Conservation (phyloP, 305 asterid species). For the Coffea humblotiana region DNA sequence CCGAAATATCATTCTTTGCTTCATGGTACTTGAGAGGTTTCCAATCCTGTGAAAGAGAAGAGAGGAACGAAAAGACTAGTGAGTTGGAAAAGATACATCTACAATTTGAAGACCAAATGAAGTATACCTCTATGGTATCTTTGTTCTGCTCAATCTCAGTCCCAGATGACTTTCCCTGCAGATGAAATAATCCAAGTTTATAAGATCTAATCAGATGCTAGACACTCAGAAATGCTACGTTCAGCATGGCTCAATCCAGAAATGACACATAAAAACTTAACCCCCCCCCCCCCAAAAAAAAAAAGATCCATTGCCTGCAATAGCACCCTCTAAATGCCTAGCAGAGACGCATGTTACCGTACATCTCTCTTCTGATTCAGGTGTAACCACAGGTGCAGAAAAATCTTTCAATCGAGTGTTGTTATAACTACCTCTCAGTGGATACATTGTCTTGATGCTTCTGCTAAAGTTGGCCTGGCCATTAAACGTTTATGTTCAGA, state of each 20-base stretch:
- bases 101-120: background rate
- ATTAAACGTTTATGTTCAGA: background rate
- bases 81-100: slow-evolving; percentile 2
- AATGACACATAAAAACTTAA: background rate
- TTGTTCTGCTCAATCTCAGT: slow-evolving; percentile 26
- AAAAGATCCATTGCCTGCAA: background rate
- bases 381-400: slow-evolving; percentile 43
- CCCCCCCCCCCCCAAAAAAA: too few relatives aligned
- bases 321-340: background rate
- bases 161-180: slow-evolving; percentile 51
- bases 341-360: background rate
- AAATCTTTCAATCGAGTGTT: background rate
- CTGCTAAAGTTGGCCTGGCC: background rate
- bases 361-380: slow-evolving; percentile 38
- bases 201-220: background rate
- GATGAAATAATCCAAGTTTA: slow-evolving; percentile 11
- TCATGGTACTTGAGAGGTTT: slow-evolving; percentile 67
- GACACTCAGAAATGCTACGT: slow-evolving; percentile 2
- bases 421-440: background rate
- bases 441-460: too few relatives aligned
- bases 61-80: slow-evolving; percentile 9
- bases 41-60: slow-evolving; percentile 52
- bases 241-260: background rate
- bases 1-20: slow-evolving; percentile 53
- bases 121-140: slow-evolving; percentile 54